Evolutionary conservation across 1,284 basidiomycete species (phyloP).

Genomic region (Heterobasidion occidentale): DNA sequence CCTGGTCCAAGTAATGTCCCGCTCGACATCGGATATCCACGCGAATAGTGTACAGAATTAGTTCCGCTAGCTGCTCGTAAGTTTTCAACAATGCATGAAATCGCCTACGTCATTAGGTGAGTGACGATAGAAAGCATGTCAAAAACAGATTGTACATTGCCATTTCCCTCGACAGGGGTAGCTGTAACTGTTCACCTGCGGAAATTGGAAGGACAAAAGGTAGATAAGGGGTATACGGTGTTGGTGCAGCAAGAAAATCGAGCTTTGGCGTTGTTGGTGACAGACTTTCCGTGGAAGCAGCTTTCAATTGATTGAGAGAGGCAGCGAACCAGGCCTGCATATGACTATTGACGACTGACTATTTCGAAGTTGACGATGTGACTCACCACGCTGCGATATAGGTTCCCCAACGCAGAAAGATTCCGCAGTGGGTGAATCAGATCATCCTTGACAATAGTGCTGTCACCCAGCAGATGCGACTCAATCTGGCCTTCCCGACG

Average conservation of each 20-base stretch:
- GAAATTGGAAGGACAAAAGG: slow-evolving; percentile 29
- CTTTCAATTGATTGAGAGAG: slow-evolving; percentile 60
- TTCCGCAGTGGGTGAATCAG: slow-evolving; percentile 75
- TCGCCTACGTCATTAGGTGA: slow-evolving; percentile 42
- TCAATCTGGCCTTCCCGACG: slow-evolving; percentile 76
- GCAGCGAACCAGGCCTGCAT: slow-evolving; percentile 74
- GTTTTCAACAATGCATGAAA: slow-evolving; percentile 88
- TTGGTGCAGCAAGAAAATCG: slow-evolving; percentile 40
- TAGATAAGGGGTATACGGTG: slow-evolving; percentile 42
- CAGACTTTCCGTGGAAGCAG: slow-evolving; percentile 45
- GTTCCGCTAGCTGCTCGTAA: slow-evolving; percentile 81
- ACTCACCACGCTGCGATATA: slow-evolving; percentile 85
- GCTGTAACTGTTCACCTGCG: slow-evolving; percentile 42
- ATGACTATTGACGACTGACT: neutral
- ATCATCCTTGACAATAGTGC: slow-evolving; percentile 50
- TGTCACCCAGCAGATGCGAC: slow-evolving; percentile 49
- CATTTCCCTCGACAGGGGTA: slow-evolving; percentile 86
- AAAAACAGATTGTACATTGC: slow-evolving; percentile 58
- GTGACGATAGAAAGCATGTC: slow-evolving; percentile 53
- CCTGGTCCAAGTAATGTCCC: slow-evolving; percentile 76
- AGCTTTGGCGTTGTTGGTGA: slow-evolving; percentile 44
- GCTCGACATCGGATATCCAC: slow-evolving; percentile 85
- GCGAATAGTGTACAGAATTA: slow-evolving; percentile 84
- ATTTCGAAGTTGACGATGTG: neutral
- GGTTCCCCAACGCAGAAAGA: slow-evolving; percentile 68